A percentile compares a stretch with the other conserved stretches of the same genome.
Evolutionary conservation across 495 filamentous ascomycete species (phyloP).

Genomic region (Hypoxylon perforatum): DNA sequence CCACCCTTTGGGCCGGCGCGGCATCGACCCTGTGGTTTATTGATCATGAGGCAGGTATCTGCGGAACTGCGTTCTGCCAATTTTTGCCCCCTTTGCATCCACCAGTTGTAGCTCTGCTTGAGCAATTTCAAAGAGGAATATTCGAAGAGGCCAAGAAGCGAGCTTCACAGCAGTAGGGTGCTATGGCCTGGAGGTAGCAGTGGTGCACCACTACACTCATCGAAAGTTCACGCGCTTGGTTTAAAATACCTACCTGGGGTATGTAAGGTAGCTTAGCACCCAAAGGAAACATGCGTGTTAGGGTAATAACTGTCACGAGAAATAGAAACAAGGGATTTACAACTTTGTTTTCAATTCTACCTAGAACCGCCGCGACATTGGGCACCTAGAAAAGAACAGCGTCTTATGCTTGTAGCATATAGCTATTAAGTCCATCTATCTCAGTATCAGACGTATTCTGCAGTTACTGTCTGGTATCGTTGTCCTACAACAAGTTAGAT

Average conservation of each 20-base stretch:
- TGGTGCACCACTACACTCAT: too few species aligned
- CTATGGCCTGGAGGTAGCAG: too few species aligned
- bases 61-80: conserved; percentile 29
- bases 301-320: too few species aligned
- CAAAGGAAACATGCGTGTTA: too few species aligned
- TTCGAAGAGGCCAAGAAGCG: conserved; percentile 1
- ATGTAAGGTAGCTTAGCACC: too few species aligned
- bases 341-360: too few species aligned
- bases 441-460: conserved; percentile 45
- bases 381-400: not conserved
- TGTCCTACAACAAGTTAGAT: conserved; percentile 21
- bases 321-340: too few species aligned
- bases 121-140: conserved; percentile 26
- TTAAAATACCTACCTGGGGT: too few species aligned
- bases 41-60: conserved; percentile 31
- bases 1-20: conserved; percentile 27
- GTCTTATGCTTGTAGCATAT: not conserved
- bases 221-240: too few species aligned
- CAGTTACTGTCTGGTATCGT: conserved; percentile 47
- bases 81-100: conserved; percentile 29
- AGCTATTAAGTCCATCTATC: not conserved
- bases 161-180: too few species aligned
- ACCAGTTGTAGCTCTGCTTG: conserved; percentile 24
- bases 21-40: conserved; percentile 33
- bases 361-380: too few species aligned